These are phyloP conservation scores for Parastagonospora nodorum DNA, from an alignment of 2,329 filamentous ascomycete species.

Conservation along the genomic window DNA sequence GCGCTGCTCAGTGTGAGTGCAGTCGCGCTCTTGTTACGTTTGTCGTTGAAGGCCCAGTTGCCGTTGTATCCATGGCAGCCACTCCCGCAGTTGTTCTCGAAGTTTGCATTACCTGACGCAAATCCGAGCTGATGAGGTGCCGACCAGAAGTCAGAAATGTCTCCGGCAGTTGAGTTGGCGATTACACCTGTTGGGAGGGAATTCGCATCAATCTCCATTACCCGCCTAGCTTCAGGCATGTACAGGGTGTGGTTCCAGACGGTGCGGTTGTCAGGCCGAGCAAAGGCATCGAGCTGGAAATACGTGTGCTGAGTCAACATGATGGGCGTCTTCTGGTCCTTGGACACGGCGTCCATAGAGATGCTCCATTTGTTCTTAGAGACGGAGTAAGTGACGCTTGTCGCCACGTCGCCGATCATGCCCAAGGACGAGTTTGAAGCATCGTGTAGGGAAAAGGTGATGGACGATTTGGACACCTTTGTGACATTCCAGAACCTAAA, in stretches of 20 bases:
- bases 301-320: slow-evolving; percentile 44
- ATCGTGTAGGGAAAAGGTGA: slow-evolving; percentile 38
- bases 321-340: slow-evolving; percentile 34
- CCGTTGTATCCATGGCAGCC: slow-evolving; percentile 44
- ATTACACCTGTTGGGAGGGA: slow-evolving; percentile 41
- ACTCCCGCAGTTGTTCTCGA: slow-evolving; percentile 40
- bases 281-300: slow-evolving; percentile 44
- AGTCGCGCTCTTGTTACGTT: slow-evolving; percentile 26
- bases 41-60: slow-evolving; percentile 36
- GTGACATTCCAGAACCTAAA: slow-evolving; percentile 37
- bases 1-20: slow-evolving; percentile 34
- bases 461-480: slow-evolving; percentile 30
- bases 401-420: slow-evolving; percentile 37
- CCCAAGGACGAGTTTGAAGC: slow-evolving; percentile 36
- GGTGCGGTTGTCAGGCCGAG: slow-evolving; percentile 34
- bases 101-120: slow-evolving; percentile 28
- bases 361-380: slow-evolving; percentile 42
- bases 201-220: slow-evolving; percentile 32
- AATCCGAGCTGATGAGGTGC: slow-evolving; percentile 40
- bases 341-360: slow-evolving; percentile 35
- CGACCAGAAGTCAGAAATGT: slow-evolving; percentile 40
- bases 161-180: slow-evolving; percentile 24
- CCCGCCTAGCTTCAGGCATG: slow-evolving; percentile 36
- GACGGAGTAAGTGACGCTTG: slow-evolving; percentile 39
- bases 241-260: slow-evolving; percentile 43